Evolutionary conservation across 768 basidiomycete species (phyloP).

Genomic region (Scleroderma bovista): DNA sequence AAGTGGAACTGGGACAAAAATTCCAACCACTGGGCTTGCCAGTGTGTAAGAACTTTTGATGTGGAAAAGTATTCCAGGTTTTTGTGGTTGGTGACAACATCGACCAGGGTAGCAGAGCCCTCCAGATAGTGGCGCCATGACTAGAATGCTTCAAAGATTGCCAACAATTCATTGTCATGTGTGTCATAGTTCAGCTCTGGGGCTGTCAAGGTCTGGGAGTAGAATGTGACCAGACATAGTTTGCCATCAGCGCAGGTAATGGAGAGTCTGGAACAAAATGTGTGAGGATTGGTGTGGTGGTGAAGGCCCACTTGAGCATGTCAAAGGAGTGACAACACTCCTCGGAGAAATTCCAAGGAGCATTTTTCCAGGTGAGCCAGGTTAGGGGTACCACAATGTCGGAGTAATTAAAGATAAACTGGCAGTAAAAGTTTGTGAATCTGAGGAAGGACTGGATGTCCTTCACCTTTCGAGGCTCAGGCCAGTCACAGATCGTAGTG

Average conservation of each 20-base stretch:
- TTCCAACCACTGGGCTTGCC: slow-evolving; percentile 26
- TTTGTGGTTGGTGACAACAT: slow-evolving; percentile 30
- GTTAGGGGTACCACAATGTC: slow-evolving; percentile 28
- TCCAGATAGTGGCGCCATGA: slow-evolving; percentile 30
- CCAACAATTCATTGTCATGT: slow-evolving; percentile 31
- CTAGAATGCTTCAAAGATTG: slow-evolving; percentile 35
- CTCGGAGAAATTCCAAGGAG: background rate
- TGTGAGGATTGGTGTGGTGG: background rate
- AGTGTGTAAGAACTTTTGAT: slow-evolving; percentile 14
- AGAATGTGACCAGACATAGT: slow-evolving; percentile 35
- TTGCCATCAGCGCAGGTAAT: slow-evolving; percentile 2
- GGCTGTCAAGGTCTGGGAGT: background rate
- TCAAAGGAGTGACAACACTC: slow-evolving; percentile 22
- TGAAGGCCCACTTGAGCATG: slow-evolving; percentile 4
- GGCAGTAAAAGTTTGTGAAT: background rate
- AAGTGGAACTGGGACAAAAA: slow-evolving; percentile 32
- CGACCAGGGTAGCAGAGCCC: background rate
- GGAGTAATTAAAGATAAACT: slow-evolving; percentile 4
- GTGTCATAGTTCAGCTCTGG: slow-evolving; percentile 42
- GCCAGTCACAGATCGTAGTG: background rate
- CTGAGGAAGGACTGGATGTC: background rate
- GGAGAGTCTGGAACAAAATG: background rate
- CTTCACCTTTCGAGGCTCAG: background rate
- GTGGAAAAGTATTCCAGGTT: slow-evolving; percentile 34
- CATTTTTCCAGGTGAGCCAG: slow-evolving; percentile 21